A percentile compares a stretch with the other conserved stretches of the same genome.
phyloP scores from a whole-genome alignment of 2,329 filamentous ascomycete species.

The Aulographum hederae region DNA sequence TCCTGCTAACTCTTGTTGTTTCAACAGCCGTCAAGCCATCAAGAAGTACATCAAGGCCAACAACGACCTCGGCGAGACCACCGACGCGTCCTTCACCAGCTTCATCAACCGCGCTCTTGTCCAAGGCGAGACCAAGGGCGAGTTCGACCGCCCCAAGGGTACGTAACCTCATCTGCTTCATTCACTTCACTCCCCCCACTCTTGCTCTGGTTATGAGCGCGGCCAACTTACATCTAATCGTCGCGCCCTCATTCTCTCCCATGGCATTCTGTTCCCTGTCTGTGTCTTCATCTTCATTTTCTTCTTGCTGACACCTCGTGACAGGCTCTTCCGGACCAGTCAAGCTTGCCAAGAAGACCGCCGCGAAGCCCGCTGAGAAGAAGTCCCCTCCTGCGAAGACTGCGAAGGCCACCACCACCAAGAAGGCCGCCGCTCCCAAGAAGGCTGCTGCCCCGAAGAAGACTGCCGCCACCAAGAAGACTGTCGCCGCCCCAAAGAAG shows the following conservation, averaged over 20 bases:
- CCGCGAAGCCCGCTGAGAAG: conserved; percentile 9
- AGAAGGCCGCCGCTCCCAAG: conserved; percentile 20
- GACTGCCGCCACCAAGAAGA: conserved; percentile 15
- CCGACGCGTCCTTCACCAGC: conserved; percentile 42
- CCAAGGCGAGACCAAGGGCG: conserved; percentile 64
- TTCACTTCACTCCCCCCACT: too few relatives aligned
- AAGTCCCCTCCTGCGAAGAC: conserved; percentile 7
- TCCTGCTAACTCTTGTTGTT: conserved; percentile 11
- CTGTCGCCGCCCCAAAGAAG: conserved; percentile 21
- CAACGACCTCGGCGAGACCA: conserved; percentile 41
- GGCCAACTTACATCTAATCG: too few relatives aligned
- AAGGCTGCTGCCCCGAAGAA: conserved; percentile 17
- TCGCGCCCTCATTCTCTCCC: not conserved
- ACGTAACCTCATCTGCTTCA: conserved; percentile 20
- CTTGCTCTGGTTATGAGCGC: conserved; percentile 3
- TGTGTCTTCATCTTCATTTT: not conserved
- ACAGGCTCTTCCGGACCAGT: conserved; percentile 70
- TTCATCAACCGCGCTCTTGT: conserved; percentile 78
- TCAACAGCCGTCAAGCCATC: conserved; percentile 45
- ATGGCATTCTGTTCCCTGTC: not conserved
- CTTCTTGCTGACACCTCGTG: conserved; percentile 5
- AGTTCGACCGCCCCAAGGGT: conserved; percentile 82
- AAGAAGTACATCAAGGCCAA: conserved; percentile 61
- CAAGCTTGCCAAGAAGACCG: conserved; percentile 42
- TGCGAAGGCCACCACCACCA: conserved; percentile 14